phyloP scores from a whole-genome alignment of 257 asterid genomes.

The Hygrophila difformis region DNA sequence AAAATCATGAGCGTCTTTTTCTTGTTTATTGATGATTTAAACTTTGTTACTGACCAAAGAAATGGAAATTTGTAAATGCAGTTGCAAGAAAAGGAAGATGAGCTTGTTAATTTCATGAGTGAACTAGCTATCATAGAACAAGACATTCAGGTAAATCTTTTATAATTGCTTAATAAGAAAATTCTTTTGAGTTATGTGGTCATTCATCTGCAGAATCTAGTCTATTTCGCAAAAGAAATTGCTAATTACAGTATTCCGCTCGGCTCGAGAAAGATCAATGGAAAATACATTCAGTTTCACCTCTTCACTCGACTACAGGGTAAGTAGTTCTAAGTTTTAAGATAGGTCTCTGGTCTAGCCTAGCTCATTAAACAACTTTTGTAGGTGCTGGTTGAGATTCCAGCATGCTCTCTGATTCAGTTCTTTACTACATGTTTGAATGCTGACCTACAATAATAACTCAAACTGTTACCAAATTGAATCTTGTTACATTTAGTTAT shows the following conservation, averaged over 20 bases:
- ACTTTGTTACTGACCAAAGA: not conserved
- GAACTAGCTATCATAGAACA: conserved; percentile 52
- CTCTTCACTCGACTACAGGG: conserved; percentile 66
- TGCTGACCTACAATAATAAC: no score
- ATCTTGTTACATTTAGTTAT: no score
- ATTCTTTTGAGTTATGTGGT: not conserved
- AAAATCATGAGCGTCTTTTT: not conserved
- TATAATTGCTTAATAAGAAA: conserved; percentile 3
- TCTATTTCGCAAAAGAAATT: conserved; percentile 64
- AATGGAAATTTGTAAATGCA: conserved; percentile 24
- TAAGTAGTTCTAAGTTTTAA: conserved; percentile 14
- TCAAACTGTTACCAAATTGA: no score
- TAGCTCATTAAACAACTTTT: no score
- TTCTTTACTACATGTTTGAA: no score
- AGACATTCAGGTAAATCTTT: conserved; percentile 57
- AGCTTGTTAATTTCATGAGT: conserved; percentile 43
- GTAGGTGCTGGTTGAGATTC: no score
- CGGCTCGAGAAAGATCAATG: conserved; percentile 79
- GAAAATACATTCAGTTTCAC: conserved; percentile 79
- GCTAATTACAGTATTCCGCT: conserved; percentile 49
- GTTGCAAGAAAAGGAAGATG: conserved; percentile 67
- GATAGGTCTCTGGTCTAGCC: no score
- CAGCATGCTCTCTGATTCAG: no score
- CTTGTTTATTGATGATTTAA: conserved; percentile 4
- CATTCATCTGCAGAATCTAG: conserved; percentile 50